These are phyloP conservation scores for Saturnispora sekii DNA, from an alignment of 805 yeast species.

Conservation along the genomic window DNA sequence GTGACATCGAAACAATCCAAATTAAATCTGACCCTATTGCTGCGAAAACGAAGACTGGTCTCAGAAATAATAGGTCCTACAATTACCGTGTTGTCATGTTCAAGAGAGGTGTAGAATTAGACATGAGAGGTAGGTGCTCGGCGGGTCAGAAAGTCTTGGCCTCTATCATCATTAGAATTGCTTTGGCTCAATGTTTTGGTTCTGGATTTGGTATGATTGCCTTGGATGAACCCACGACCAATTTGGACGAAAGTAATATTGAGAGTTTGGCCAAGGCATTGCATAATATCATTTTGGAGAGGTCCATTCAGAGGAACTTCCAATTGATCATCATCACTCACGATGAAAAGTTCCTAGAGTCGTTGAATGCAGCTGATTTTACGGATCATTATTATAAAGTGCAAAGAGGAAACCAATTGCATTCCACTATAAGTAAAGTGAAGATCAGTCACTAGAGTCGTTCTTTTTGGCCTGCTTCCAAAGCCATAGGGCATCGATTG, in stretches of 20 bases:
- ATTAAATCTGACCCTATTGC: constrained; percentile 69
- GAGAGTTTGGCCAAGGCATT: constrained; percentile 80
- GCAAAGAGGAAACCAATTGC: constrained; percentile 70
- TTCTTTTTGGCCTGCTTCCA: constrained; percentile 40
- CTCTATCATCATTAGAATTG: constrained; percentile 80
- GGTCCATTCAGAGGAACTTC: constrained; percentile 76
- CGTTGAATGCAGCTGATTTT: constrained; percentile 76
- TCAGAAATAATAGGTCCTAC: constrained; percentile 49
- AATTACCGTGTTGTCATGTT: constrained; percentile 94
- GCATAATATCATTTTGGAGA: constrained; percentile 59
- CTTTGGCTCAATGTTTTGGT: constrained; percentile 93
- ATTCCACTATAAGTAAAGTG: constrained; percentile 51
- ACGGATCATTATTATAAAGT: constrained; percentile 83
- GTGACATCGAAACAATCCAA: constrained; percentile 87
- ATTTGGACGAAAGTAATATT: constrained; percentile 80
- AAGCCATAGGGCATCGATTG: constrained; percentile 85
- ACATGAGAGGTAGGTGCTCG: constrained; percentile 96
- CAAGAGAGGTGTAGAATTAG: constrained; percentile 83
- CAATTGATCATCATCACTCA: constrained; percentile 94
- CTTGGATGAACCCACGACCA: constrained; percentile 96
- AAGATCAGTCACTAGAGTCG: constrained; percentile 13
- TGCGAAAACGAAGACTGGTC: constrained; percentile 27
- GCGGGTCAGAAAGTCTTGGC: constrained; percentile 97
- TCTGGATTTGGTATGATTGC: constrained; percentile 92
- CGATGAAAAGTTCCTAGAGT: constrained; percentile 80